Percentiles rank a stretch among this genome's conserved stretches.
Evolutionary conservation across 331 rosid species (phyloP).

Genomic region (Spiraea crenata): DNA sequence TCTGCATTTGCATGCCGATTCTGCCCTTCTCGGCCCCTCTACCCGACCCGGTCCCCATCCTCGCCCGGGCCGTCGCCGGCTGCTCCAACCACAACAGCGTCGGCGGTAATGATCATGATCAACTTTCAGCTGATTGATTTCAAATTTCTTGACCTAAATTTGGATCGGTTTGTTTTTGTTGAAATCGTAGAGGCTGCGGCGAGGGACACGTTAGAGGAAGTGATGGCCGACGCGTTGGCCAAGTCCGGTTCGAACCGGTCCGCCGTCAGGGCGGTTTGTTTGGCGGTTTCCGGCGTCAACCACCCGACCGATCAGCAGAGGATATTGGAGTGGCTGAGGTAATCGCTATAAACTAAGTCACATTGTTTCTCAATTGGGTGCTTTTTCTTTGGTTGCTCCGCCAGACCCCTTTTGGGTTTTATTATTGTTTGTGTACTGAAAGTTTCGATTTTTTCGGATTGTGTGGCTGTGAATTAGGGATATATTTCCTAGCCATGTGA

Average conservation of each 20-base stretch:
- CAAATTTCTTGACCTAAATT: not conserved
- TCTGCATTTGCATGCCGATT: conserved; percentile 81
- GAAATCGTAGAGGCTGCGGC: conserved; percentile 67
- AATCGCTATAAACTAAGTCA: not conserved
- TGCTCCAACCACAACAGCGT: conserved; percentile 95
- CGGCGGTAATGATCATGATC: conserved; percentile 52
- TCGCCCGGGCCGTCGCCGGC: conserved; percentile 83
- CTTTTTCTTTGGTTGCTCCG: not conserved
- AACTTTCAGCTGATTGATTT: not conserved
- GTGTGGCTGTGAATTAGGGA: conserved; percentile 48
- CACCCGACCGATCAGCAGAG: conserved; percentile 88
- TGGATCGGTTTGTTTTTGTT: not conserved
- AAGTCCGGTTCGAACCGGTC: conserved; percentile 73
- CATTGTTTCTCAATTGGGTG: not conserved
- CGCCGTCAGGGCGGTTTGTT: conserved; percentile 86
- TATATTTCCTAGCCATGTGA: conserved; percentile 73
- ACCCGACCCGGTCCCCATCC: conserved; percentile 62
- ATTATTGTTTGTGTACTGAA: not conserved
- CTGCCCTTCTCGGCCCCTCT: conserved; percentile 47
- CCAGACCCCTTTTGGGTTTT: not conserved
- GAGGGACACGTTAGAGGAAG: conserved; percentile 80
- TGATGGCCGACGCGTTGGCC: conserved; percentile 81
- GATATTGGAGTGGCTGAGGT: conserved; percentile 85
- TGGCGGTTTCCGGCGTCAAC: conserved; percentile 90
- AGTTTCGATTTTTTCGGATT: not conserved